phyloP scores from a whole-genome alignment of 208 protist genomes.

The Blastocrithidia nonstop region DNA sequence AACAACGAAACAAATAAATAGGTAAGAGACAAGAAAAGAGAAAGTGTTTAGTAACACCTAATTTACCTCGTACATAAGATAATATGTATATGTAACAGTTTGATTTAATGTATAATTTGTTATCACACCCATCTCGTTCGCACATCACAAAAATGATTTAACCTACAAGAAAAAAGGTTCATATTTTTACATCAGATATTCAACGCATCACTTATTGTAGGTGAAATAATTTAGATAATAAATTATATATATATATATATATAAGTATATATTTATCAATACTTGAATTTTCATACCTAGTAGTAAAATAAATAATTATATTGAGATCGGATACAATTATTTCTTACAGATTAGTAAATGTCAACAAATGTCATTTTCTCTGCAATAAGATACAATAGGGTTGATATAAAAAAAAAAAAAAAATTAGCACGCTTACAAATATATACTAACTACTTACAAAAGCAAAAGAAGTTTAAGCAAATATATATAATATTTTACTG shows the following conservation, averaged over 20 bases:
- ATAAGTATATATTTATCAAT: neutral
- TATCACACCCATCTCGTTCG: no score
- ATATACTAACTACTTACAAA: no score
- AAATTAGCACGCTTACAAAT: no score
- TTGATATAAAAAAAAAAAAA: no score
- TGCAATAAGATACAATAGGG: no score
- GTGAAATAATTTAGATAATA: neutral
- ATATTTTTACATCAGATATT: neutral
- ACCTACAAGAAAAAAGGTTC: neutral
- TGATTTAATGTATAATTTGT: neutral
- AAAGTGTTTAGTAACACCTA: slow-evolving; percentile 1
- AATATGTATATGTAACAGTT: neutral
- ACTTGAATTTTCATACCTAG: no score
- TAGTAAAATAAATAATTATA: no score
- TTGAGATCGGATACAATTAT: no score
- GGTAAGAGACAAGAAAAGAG: slow-evolving; percentile 10
- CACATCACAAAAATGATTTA: neutral
- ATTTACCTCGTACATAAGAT: neutral
- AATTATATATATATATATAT: slow-evolving; percentile 3
- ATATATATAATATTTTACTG: no score
- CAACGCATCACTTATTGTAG: neutral
- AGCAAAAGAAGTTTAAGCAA: no score
- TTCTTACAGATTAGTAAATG: no score
- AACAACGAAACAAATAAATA: slow-evolving; percentile 2
- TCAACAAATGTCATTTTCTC: no score